Evolutionary conservation across 2,329 filamentous ascomycete species (phyloP).

Genomic region (Aspergillus thermomutatus): DNA sequence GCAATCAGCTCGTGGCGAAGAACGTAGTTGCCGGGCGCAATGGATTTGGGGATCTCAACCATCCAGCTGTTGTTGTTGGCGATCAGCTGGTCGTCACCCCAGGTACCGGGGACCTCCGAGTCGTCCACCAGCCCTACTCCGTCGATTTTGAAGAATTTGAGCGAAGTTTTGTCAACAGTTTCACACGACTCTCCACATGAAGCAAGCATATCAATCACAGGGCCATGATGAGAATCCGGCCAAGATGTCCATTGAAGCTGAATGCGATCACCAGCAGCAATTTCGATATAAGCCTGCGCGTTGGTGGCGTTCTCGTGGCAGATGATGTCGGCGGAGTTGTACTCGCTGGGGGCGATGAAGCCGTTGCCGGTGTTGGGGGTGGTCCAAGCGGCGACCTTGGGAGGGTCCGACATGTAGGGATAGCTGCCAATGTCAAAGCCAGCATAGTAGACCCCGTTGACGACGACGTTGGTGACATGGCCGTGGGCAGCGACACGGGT

Average conservation of each 20-base stretch:
- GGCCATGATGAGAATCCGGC: conserved; percentile 60
- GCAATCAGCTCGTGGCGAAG: conserved; percentile 52
- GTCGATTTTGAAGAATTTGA: conserved; percentile 62
- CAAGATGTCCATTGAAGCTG: conserved; percentile 61
- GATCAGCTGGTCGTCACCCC: conserved; percentile 53
- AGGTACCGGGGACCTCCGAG: conserved; percentile 42
- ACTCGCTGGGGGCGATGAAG: conserved; percentile 47
- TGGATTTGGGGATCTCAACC: conserved; percentile 41
- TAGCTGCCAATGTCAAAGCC: conserved; percentile 28
- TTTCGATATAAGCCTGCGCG: conserved; percentile 47
- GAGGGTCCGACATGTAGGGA: conserved; percentile 30
- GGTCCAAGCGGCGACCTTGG: conserved; percentile 51
- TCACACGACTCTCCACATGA: conserved; percentile 53
- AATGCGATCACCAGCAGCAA: conserved; percentile 56
- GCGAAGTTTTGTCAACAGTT: conserved; percentile 46
- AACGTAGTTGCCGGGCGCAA: conserved; percentile 50
- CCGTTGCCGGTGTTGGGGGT: conserved; percentile 50
- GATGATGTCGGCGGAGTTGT: conserved; percentile 48
- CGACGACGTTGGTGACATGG: conserved; percentile 12
- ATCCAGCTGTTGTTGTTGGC: conserved; percentile 47
- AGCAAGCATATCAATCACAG: conserved; percentile 61
- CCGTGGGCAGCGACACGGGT: neutral
- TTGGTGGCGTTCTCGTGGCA: conserved; percentile 57
- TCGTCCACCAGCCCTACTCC: conserved; percentile 49
- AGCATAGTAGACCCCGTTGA: conserved; percentile 16